phyloP scores from a whole-genome alignment of 2,329 filamentous ascomycete genomes.

The Fusarium metavorans region DNA sequence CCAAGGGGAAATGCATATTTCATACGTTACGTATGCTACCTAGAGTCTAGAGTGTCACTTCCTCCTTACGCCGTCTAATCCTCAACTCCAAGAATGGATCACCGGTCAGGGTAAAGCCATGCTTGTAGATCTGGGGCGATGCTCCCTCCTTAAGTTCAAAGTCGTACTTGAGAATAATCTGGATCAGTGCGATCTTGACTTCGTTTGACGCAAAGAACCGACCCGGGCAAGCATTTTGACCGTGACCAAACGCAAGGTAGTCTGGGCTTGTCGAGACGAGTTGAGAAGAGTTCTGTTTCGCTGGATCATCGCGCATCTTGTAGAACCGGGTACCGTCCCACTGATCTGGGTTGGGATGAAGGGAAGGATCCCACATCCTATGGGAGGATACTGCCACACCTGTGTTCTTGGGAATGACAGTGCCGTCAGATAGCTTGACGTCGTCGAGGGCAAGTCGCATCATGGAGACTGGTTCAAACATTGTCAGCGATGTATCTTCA shows the following conservation, averaged over 20 bases:
- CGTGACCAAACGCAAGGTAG: constrained; percentile 54
- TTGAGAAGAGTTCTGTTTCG: constrained; percentile 44
- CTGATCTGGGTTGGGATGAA: constrained; percentile 40
- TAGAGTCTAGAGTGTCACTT: neutral
- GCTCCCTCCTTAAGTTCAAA: neutral
- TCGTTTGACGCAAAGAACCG: constrained; percentile 57
- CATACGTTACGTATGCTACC: neutral
- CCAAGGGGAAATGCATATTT: neutral
- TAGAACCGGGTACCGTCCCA: constrained; percentile 48
- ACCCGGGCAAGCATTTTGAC: constrained; percentile 56
- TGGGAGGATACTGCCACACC: neutral
- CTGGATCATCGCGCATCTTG: constrained; percentile 41
- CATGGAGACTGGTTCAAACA: neutral
- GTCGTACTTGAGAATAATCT: constrained; percentile 49
- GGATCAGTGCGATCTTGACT: constrained; percentile 51
- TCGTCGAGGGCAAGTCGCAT: constrained; percentile 1
- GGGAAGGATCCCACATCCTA: constrained; percentile 35
- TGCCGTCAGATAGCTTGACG: constrained; percentile 11
- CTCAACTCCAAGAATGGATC: neutral
- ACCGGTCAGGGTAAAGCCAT: neutral
- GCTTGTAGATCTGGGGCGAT: neutral
- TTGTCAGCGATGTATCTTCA: neutral
- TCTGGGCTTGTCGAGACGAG: constrained; percentile 50
- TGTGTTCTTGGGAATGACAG: neutral
- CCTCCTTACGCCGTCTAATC: neutral